phyloP scores from a whole-genome alignment of 2,329 filamentous ascomycete genomes.

The Bipolaris gigantea region DNA sequence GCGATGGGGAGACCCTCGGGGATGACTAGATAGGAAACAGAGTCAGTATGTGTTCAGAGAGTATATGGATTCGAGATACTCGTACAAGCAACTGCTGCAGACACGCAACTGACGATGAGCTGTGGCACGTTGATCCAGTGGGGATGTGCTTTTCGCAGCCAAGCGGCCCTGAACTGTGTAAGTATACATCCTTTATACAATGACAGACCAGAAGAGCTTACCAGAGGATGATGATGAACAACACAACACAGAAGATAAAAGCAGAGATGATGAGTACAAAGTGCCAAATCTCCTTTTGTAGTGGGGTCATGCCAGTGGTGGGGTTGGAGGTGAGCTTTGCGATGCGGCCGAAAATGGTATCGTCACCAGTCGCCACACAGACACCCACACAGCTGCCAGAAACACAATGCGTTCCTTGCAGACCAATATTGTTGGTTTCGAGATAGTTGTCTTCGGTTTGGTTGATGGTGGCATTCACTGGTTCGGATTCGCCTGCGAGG shows the following conservation, averaged over 20 bases:
- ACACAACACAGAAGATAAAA: constrained; percentile 67
- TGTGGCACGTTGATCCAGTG: constrained; percentile 72
- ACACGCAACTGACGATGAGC: constrained; percentile 72
- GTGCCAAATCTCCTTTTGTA: constrained; percentile 72
- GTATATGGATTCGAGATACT: too few species aligned
- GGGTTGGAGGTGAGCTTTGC: constrained; percentile 71
- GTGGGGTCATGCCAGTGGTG: constrained; percentile 66
- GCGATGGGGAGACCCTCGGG: constrained; percentile 58
- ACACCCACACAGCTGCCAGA: constrained; percentile 68
- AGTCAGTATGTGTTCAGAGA: constrained; percentile 2
- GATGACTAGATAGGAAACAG: constrained; percentile 52
- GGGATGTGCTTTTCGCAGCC: constrained; percentile 67
- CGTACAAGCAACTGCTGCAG: constrained; percentile 53
- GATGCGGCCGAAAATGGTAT: constrained; percentile 75
- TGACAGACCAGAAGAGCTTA: constrained; percentile 31
- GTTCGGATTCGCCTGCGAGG: constrained; percentile 63
- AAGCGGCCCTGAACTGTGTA: constrained; percentile 59
- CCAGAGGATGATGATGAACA: constrained; percentile 68
- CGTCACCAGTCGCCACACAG: constrained; percentile 71
- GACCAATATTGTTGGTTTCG: constrained; percentile 73
- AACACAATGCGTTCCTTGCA: constrained; percentile 79
- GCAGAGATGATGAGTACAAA: constrained; percentile 72
- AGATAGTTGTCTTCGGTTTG: constrained; percentile 70
- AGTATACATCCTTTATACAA: constrained; percentile 7
- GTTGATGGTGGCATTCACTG: constrained; percentile 65